Percentiles rank a stretch among this genome's conserved stretches.
Evolutionary conservation across 2,329 filamentous ascomycete genomes (phyloP).

Genomic region (Furcasterigmium furcatum): DNA sequence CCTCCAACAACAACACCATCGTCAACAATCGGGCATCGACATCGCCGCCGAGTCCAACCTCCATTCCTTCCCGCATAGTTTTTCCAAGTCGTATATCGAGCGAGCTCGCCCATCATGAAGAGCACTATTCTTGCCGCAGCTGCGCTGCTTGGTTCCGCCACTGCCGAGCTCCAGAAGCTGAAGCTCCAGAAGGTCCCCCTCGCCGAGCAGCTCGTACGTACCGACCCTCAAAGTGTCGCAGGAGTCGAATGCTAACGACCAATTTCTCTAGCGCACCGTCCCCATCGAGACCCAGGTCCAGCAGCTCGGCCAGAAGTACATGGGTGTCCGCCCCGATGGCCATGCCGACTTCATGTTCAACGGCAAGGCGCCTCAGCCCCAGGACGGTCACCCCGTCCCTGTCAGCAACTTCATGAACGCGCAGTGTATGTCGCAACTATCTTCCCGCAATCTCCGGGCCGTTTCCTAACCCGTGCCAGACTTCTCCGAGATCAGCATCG

Average conservation of each 20-base stretch:
- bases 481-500: conserved; percentile 94
- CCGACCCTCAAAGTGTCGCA: not conserved
- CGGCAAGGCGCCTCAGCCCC: conserved; percentile 62
- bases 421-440: conserved; percentile 69
- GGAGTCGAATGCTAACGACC: conserved; percentile 11
- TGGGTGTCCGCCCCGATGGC: conserved; percentile 70
- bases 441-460: not conserved
- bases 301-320: conserved; percentile 92
- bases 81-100: not conserved
- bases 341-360: conserved; percentile 79
- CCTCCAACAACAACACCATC: conserved; percentile 1
- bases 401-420: conserved; percentile 98
- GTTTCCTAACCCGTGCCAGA: conserved; percentile 47
- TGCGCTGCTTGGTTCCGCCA: conserved; percentile 76
- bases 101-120: conserved; percentile 68
- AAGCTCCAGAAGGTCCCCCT: conserved; percentile 97
- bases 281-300: conserved; percentile 80
- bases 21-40: too few species aligned
- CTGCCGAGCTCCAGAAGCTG: conserved; percentile 90
- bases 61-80: not conserved
- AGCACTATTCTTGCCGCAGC: conserved; percentile 74
- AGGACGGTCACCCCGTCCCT: conserved; percentile 75
- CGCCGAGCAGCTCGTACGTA: conserved; percentile 82
- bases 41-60: too few species aligned
- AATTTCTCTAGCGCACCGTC: conserved; percentile 58